phyloP scores from a whole-genome alignment of 306 rosid genomes.

The Quercus gilva region DNA sequence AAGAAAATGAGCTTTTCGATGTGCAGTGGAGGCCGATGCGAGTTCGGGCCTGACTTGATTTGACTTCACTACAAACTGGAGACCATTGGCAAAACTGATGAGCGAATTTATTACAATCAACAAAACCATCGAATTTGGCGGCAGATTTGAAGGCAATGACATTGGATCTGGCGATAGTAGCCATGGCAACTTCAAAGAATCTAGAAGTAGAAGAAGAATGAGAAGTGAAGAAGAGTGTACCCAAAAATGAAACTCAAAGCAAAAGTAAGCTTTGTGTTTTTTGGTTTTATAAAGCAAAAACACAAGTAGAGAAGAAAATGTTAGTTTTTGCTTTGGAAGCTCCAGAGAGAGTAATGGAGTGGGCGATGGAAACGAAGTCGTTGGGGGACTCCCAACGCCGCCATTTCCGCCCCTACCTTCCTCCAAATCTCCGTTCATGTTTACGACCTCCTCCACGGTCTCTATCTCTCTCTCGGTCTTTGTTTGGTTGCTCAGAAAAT shows the following conservation, averaged over 20 bases:
- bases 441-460: too few species aligned
- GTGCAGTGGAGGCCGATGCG: constrained; percentile 32
- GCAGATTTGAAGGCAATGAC: constrained; percentile 44
- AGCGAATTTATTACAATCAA: constrained; percentile 16
- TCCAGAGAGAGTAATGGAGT: constrained; percentile 33
- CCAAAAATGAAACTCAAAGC: constrained; percentile 24
- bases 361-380: constrained; percentile 54
- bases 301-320: not conserved
- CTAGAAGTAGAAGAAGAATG: not conserved
- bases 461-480: too few species aligned
- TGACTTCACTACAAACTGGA: constrained; percentile 22
- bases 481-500: too few species aligned
- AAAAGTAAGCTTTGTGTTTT: not conserved
- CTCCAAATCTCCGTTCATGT: too few species aligned
- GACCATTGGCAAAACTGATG: constrained; percentile 50
- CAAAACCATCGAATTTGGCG: constrained; percentile 20
- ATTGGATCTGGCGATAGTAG: constrained; percentile 17
- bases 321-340: constrained; percentile 42
- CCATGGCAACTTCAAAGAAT: constrained; percentile 48
- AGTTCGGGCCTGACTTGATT: constrained; percentile 22
- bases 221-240: constrained; percentile 8
- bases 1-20: constrained; percentile 42
- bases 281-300: constrained; percentile 11
- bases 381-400: not conserved
- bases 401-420: too few species aligned